These are phyloP conservation scores for Moniliella sp. DNA, from an alignment of 1,284 basidiomycete species.

Conservation along the genomic window DNA sequence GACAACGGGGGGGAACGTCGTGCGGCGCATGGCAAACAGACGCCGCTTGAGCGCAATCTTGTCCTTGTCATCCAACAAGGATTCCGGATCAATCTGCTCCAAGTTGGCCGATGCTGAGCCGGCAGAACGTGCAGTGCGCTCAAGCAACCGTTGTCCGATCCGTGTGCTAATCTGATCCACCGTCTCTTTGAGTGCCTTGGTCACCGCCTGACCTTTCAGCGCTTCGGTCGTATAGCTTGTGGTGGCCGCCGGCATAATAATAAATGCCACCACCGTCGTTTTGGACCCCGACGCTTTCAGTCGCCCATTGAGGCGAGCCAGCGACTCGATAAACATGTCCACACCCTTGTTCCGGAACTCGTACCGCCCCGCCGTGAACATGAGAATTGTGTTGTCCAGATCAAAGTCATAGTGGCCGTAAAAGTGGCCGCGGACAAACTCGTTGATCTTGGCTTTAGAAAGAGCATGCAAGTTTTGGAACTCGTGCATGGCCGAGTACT, in stretches of 20 bases:
- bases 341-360: conserved; percentile 98
- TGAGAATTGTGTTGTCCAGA: conserved; percentile 60
- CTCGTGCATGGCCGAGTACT: conserved; percentile 81
- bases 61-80: conserved; percentile 70
- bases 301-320: conserved; percentile 57
- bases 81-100: conserved; percentile 19
- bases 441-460: conserved; percentile 86
- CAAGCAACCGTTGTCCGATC: conserved; percentile 71
- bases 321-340: conserved; percentile 93
- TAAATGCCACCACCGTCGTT: conserved; percentile 79
- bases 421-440: conserved; percentile 89
- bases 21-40: conserved; percentile 83
- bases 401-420: conserved; percentile 93
- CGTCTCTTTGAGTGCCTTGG: conserved; percentile 80
- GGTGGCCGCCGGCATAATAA: conserved; percentile 90
- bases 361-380: conserved; percentile 96
- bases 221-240: conserved; percentile 93
- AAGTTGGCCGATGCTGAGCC: conserved; percentile 44
- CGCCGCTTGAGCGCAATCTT: conserved; percentile 85
- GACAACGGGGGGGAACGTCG: conserved; percentile 66
- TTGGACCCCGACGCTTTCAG: conserved; percentile 59
- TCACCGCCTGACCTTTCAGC: conserved; percentile 90
- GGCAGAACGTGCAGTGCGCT: conserved; percentile 73
- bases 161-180: conserved; percentile 74
- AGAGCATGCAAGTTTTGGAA: conserved; percentile 88